A percentile compares a stretch with the other conserved stretches of the same genome.
Conservation (phyloP, 345 rosid genomes). For the Gossypium bickii region DNA sequence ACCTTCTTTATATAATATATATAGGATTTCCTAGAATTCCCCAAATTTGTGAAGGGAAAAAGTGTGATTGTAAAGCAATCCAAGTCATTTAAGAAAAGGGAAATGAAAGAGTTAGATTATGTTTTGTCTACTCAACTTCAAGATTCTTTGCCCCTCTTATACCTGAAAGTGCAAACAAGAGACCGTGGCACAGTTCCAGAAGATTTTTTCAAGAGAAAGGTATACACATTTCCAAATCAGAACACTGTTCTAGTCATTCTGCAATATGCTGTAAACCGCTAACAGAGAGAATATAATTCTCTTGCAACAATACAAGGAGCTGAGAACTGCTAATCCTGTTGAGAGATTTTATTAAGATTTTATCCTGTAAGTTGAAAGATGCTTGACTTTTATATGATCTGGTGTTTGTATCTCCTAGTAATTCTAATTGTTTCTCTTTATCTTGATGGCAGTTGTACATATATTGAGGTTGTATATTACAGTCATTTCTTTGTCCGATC, state of each 20-base stretch:
- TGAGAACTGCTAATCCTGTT: neutral
- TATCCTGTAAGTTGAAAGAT: neutral
- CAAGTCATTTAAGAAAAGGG: neutral
- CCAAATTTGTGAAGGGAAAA: neutral
- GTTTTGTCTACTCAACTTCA: slow-evolving; percentile 6
- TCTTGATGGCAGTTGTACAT: neutral
- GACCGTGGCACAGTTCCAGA: neutral
- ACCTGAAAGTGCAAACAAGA: neutral
- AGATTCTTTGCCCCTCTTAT: neutral
- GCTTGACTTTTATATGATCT: neutral
- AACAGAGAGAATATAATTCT: neutral
- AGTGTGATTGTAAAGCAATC: neutral
- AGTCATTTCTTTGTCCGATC: neutral
- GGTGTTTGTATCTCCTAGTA: neutral
- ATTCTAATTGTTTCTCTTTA: neutral
- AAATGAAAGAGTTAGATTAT: neutral
- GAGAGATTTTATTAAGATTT: neutral
- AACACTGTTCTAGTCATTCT: neutral
- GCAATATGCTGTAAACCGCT: neutral
- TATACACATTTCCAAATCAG: neutral
- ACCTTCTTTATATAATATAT: no score
- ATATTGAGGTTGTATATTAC: neutral
- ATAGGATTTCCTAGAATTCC: no score
- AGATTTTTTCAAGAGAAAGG: neutral
- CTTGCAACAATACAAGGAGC: neutral